Evolutionary conservation across 2,329 filamentous ascomycete genomes (phyloP), one percentile per base, ranked within the genome.

Genomic region (Aphanocladium album): DNA sequence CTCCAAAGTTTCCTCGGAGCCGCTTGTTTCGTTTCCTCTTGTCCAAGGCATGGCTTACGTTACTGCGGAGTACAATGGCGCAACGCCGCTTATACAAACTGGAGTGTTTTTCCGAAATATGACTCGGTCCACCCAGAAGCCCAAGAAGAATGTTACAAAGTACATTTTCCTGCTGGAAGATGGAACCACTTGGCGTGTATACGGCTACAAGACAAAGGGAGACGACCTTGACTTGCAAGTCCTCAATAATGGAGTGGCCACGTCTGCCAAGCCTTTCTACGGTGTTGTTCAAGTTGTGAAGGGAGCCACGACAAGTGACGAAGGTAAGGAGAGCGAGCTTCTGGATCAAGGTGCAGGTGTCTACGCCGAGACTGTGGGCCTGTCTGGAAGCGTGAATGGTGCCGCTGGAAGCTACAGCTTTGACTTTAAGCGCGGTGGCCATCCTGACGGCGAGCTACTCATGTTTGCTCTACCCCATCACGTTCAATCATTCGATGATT

Each of bases 391-490:
- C 4, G 82, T 82, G 1, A 74, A 76, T 47, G 85, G 83, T 1
- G 76, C 76, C 0, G 77, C 76, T 12, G 93, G 91, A 12, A 84
- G 79, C 1, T 99, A 98, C 71, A 84, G 77, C 0, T 83, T 98
- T 61, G 75, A 76, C 0, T 98, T 90, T 77, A 75, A 78, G n/a
- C 93, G 90, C 68, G 81, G 78, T 1, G 93, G 93, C 6, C 78
- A 85, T 39, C 70, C 79, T 17, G 73, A 76, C 7, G 77, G 83
- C 17, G 82, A 79, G 62, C 78, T 96, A 23, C 79, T 95, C 64
- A 95, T 96, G 87, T 97, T 89, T 71, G 90, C 90, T 17, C 77
- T 99, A 52, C 91, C 93, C 23, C 95, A 98, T 72, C 95, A 98
- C 66, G 71, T 91, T 3, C 78, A 85, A 35, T 91, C 90, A 0